These are phyloP conservation scores for Periglandula ipomoeae DNA, from an alignment of 2,329 filamentous ascomycete genomes.

Conservation along the genomic window DNA sequence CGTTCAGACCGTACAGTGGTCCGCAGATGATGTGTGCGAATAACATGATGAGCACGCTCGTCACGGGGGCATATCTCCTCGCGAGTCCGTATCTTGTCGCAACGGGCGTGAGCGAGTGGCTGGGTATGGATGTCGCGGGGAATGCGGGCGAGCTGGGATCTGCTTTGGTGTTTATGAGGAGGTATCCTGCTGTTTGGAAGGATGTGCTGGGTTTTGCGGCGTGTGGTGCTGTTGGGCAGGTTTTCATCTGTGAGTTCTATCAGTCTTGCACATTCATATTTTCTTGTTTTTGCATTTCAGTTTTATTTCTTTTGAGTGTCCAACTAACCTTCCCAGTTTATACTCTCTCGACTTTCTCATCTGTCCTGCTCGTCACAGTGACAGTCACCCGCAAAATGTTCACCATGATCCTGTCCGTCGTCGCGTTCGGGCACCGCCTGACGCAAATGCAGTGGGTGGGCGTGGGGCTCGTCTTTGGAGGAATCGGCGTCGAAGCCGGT, in stretches of 20 bases:
- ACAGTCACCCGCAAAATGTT: conserved; percentile 98
- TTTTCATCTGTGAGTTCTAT: conserved; percentile 70
- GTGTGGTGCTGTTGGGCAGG: conserved; percentile 86
- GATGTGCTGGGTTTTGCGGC: conserved; percentile 85
- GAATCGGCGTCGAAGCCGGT: conserved; percentile 81
- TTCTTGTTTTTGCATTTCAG: background rate
- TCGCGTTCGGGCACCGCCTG: conserved; percentile 87
- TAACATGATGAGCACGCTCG: conserved; percentile 73
- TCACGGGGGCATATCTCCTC: conserved; percentile 70
- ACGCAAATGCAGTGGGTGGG: conserved; percentile 89
- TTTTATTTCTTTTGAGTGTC: background rate
- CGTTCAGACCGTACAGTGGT: conserved; percentile 73
- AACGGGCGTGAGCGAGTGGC: conserved; percentile 53
- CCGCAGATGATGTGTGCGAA: conserved; percentile 99
- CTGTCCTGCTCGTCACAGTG: conserved; percentile 85
- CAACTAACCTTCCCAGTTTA: conserved; percentile 50
- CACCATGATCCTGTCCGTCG: conserved; percentile 93
- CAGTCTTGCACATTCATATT: background rate
- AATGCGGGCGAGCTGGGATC: conserved; percentile 66
- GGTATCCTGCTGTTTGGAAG: conserved; percentile 72
- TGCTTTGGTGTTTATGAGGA: conserved; percentile 71
- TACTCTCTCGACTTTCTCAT: conserved; percentile 86
- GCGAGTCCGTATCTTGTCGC: conserved; percentile 70
- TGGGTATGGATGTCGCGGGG: conserved; percentile 56
- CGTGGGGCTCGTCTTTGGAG: conserved; percentile 86